Evolutionary conservation across 441 rosid genomes (phyloP).

Genomic region (Croton setiger): DNA sequence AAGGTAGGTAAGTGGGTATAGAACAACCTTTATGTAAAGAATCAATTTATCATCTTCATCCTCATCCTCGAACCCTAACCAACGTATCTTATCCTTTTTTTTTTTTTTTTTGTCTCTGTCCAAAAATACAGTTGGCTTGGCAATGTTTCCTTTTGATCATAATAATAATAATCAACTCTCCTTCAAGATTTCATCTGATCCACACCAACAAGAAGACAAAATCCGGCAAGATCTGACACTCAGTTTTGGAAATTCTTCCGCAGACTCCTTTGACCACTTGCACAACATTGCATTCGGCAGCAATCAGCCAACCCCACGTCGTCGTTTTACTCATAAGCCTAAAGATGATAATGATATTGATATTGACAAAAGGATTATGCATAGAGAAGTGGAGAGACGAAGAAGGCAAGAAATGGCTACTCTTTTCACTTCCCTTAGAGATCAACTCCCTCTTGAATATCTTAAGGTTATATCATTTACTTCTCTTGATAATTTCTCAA

Average conservation of each 20-base stretch:
- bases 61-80: slow-evolving; percentile 24
- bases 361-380: slow-evolving; percentile 21
- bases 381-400: slow-evolving; percentile 29
- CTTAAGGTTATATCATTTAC: slow-evolving; percentile 21
- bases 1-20: no score
- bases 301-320: neutral
- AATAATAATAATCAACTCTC: slow-evolving; percentile 8
- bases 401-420: slow-evolving; percentile 32
- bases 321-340: neutral
- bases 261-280: neutral
- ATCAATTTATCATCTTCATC: no score
- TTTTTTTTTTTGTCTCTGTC: neutral
- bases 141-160: slow-evolving; percentile 14
- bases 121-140: neutral
- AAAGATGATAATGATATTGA: neutral
- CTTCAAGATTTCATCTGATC: slow-evolving; percentile 16
- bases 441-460: slow-evolving; percentile 28
- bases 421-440: slow-evolving; percentile 27
- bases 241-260: neutral
- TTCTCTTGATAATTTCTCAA: neutral
- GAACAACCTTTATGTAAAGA: no score
- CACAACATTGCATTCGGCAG: slow-evolving; percentile 9
- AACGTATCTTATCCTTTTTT: slow-evolving; percentile 7
- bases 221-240: slow-evolving; percentile 29
- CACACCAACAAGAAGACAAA: slow-evolving; percentile 7